phyloP scores from a whole-genome alignment of 306 rosid genomes.

The Prunus kanzakura region DNA sequence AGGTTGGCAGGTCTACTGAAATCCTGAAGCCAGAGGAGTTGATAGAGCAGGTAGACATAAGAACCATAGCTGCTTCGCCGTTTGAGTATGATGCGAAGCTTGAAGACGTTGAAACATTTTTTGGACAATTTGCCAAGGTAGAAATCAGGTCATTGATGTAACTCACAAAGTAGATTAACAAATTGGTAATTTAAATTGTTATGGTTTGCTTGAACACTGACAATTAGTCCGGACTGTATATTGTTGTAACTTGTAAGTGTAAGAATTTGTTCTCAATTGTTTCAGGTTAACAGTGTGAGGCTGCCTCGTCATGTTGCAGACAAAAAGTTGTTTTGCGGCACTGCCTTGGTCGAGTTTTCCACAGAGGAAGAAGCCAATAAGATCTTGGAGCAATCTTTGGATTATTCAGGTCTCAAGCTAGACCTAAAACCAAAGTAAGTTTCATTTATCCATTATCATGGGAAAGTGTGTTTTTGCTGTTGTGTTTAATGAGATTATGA shows the following conservation, averaged over 20 bases:
- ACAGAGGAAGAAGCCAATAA: slow-evolving; percentile 62
- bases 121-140: slow-evolving; percentile 68
- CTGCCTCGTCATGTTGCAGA: slow-evolving; percentile 86
- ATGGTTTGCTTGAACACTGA: not conserved
- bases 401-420: slow-evolving; percentile 56
- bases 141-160: not conserved
- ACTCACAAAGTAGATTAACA: no score
- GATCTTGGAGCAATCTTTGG: slow-evolving; percentile 42
- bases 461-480: not conserved
- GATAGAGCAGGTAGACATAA: slow-evolving; percentile 73
- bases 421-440: slow-evolving; percentile 78
- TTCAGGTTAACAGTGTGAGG: slow-evolving; percentile 86
- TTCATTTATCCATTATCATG: not conserved
- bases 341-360: slow-evolving; percentile 77
- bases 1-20: slow-evolving; percentile 63
- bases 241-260: not conserved
- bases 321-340: slow-evolving; percentile 74
- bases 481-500: not conserved
- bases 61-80: slow-evolving; percentile 82
- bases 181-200: not conserved
- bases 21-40: slow-evolving; percentile 64
- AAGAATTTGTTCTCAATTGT: slow-evolving; percentile 5
- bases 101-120: slow-evolving; percentile 65
- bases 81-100: slow-evolving; percentile 64
- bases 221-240: not conserved